Conservation (phyloP, 2,329 filamentous ascomycete genomes). For the Atkinsonella texensis region DNA sequence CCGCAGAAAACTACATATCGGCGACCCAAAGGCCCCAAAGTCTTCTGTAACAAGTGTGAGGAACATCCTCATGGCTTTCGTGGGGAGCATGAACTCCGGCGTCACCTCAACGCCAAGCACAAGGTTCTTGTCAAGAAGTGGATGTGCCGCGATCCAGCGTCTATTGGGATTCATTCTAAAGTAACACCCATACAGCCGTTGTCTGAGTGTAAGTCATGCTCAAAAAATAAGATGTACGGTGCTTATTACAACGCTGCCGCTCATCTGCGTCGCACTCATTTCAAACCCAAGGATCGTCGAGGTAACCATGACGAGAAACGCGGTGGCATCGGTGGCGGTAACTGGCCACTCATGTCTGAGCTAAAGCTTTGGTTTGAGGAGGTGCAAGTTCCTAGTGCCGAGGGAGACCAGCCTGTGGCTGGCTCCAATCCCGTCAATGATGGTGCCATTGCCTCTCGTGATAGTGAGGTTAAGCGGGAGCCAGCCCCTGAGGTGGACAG, state of each 20-base stretch:
- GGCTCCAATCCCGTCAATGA: slow-evolving; percentile 14
- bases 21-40: slow-evolving; percentile 59
- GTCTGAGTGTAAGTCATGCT: slow-evolving; percentile 73
- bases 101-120: slow-evolving; percentile 58
- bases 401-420: slow-evolving; percentile 18
- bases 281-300: slow-evolving; percentile 50
- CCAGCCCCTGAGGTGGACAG: not conserved
- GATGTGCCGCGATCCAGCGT: slow-evolving; percentile 42
- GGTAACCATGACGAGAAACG: slow-evolving; percentile 36
- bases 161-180: slow-evolving; percentile 25
- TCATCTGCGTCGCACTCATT: slow-evolving; percentile 79
- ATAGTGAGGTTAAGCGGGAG: not conserved
- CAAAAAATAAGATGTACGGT: slow-evolving; percentile 64
- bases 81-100: slow-evolving; percentile 69
- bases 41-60: slow-evolving; percentile 57
- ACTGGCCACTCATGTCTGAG: slow-evolving; percentile 43
- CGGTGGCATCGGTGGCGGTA: slow-evolving; percentile 40
- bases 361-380: slow-evolving; percentile 48
- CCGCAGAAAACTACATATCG: slow-evolving; percentile 34
- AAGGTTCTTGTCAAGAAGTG: slow-evolving; percentile 40
- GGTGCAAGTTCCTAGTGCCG: slow-evolving; percentile 22
- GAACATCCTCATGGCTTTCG: slow-evolving; percentile 70
- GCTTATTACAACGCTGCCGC: slow-evolving; percentile 93
- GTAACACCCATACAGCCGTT: slow-evolving; percentile 52
- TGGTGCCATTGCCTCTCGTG: slow-evolving; percentile 10